These are phyloP conservation scores for Punctularia strigosozonata DNA, from an alignment of 768 basidiomycete species.

Conservation along the genomic window DNA sequence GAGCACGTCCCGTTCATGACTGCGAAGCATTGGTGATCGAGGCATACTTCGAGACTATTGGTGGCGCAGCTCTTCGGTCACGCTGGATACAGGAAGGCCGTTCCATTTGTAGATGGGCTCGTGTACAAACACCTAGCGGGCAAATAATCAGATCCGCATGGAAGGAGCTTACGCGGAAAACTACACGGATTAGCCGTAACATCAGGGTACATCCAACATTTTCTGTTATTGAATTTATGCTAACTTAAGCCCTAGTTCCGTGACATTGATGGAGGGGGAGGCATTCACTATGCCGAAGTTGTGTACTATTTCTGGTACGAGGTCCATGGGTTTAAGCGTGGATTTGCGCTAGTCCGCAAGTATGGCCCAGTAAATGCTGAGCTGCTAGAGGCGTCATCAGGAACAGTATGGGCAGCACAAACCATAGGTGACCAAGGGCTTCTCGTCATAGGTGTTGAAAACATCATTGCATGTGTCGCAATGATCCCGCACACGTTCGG, in stretches of 20 bases:
- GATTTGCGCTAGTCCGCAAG: constrained; percentile 5
- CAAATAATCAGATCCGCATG: constrained; percentile 22
- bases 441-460: constrained; percentile 3
- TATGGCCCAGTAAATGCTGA: constrained; percentile 2
- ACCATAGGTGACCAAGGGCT: neutral
- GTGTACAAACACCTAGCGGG: constrained; percentile 23
- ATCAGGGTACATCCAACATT: constrained; percentile 18
- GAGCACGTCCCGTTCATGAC: too few species aligned
- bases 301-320: constrained; percentile 7
- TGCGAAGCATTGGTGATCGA: too few species aligned
- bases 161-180: constrained; percentile 15
- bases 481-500: too few species aligned
- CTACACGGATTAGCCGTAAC: constrained; percentile 18
- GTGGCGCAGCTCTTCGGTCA: too few species aligned
- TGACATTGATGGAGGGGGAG: neutral
- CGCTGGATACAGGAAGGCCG: neutral
- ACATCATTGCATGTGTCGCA: constrained; percentile 6
- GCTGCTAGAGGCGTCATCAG: neutral
- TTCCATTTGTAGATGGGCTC: constrained; percentile 17
- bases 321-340: neutral
- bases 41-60: too few species aligned
- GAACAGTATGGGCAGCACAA: neutral
- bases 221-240: neutral
- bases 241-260: neutral
- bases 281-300: constrained; percentile 8